Evolutionary conservation across 2,329 filamentous ascomycete species (phyloP), one percentile per base, ranked within the genome.

Genomic region (Zelopaecilomyces penicillatus): DNA sequence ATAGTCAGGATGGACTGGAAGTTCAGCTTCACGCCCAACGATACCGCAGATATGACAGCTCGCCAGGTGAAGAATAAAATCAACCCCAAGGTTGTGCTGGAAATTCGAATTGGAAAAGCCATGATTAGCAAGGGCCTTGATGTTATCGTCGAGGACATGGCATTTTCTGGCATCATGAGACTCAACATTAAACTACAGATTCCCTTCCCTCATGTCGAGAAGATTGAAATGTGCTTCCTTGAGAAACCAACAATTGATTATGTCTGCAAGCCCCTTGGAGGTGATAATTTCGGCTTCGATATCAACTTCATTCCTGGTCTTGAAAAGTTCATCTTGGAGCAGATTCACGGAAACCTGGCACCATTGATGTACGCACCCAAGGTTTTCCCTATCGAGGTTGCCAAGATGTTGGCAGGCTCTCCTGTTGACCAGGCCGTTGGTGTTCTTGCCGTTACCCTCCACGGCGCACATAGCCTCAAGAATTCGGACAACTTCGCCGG

Each of bases 1-100:
- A 83, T 90, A 47, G 88, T 98, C 36, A 79, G 97, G 58, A 98
- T 98, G 93, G 93, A 98, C 63, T 98, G 93, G 93, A 95, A 95
- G 59, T 98, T 98, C 67, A 97, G 91, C 74, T 98, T 98, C 69
- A 97, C 87, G 0, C 93, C 93, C 31, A 97, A 93, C 54, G 94
- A 98, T 64, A 86, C 80, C 3, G 82, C 86, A 53, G 93, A 98
- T 64, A 80, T 98, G 76, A 98, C 93, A 2, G 74, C 83, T 2
- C 81, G 85, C 49, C 93, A 98, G 64, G 69, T 96, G 59, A 91
- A 87, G 72, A 89, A 90, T 73, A 96, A 95, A 73, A 79, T 97
- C 65, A 97, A 98, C 61, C 93, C 93, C 44, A 98, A 97, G 68
- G 75, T 98, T 46, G 87, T 97, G 8, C 78, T 98, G 28, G 93